Percentiles rank a stretch among this genome's conserved stretches.
Conservation (phyloP, 371 early-diverging fungal genomes). For the Mortierella sp. region DNA sequence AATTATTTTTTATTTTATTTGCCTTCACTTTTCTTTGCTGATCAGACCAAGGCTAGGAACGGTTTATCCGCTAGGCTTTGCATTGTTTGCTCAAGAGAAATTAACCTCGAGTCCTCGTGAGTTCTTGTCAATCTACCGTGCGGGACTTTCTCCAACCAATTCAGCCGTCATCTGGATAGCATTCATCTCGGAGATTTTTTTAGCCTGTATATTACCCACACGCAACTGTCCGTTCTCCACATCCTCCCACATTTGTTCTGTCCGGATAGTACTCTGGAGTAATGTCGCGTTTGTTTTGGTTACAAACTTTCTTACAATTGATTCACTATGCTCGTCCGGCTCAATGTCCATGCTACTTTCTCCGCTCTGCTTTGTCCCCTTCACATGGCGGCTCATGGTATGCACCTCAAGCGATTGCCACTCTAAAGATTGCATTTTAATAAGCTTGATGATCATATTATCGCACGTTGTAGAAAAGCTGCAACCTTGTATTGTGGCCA, state of each 20-base stretch:
- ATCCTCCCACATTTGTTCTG: conserved; percentile 14
- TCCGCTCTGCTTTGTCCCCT: background rate
- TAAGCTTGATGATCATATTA: conserved; percentile 36
- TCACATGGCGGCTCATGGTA: background rate
- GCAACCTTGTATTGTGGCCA: conserved; percentile 17
- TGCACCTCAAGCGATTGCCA: conserved; percentile 35
- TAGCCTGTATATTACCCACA: conserved; percentile 36
- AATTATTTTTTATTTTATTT: background rate
- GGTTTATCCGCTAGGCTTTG: no score
- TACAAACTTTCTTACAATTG: conserved; percentile 16
- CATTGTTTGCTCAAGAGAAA: no score
- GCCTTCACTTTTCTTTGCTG: no score
- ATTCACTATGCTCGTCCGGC: background rate
- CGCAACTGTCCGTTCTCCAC: background rate
- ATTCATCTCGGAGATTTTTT: conserved; percentile 28
- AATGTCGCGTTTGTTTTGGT: conserved; percentile 12
- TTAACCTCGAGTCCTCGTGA: background rate
- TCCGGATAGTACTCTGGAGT: conserved; percentile 19
- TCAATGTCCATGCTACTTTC: background rate
- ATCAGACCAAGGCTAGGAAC: no score
- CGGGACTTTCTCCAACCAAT: background rate
- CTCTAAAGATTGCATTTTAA: conserved; percentile 16
- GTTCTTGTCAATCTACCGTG: background rate
- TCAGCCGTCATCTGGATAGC: conserved; percentile 41
- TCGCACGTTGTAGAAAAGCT: conserved; percentile 6